These are phyloP conservation scores for barley (Hordeum vulgare) DNA, from an alignment of 176 grass and related monocot genomes.

Conservation along the genomic window DNA sequence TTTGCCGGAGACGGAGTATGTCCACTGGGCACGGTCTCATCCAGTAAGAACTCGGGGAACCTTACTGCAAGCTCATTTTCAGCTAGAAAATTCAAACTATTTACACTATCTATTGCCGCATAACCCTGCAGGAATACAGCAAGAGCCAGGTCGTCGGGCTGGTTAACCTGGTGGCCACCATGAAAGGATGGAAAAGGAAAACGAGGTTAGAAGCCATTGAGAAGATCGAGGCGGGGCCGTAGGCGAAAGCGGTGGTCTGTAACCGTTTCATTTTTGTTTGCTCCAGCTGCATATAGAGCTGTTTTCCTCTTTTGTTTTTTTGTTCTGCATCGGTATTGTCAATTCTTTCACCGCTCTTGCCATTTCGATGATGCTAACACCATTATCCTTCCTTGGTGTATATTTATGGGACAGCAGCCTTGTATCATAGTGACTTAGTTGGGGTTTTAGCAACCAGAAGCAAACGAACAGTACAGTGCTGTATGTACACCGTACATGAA, in stretches of 20 bases:
- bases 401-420: conserved; percentile 32
- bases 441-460: background rate
- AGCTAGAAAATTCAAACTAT: background rate
- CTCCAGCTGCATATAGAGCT: conserved; percentile 56
- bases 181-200: conserved; percentile 98
- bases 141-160: conserved; percentile 78
- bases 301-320: background rate
- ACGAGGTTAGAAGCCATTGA: conserved; percentile 79
- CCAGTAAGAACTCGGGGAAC: conserved; percentile 40
- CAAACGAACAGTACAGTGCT: background rate
- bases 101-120: background rate
- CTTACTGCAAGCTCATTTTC: background rate
- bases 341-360: conserved; percentile 25
- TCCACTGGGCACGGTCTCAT: conserved; percentile 95
- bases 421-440: conserved; percentile 47
- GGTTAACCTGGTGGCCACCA: conserved; percentile 85
- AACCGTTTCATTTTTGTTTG: conserved; percentile 32
- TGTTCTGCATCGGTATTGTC: conserved; percentile 11
- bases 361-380: conserved; percentile 42
- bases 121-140: conserved; percentile 64
- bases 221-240: conserved; percentile 73
- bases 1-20: conserved; percentile 93
- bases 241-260: conserved; percentile 20
- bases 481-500: conserved; percentile 11
- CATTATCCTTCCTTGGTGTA: conserved; percentile 29